Conservation (phyloP, 75 land plant genomes). For the Adiantum capillusveneris region DNA sequence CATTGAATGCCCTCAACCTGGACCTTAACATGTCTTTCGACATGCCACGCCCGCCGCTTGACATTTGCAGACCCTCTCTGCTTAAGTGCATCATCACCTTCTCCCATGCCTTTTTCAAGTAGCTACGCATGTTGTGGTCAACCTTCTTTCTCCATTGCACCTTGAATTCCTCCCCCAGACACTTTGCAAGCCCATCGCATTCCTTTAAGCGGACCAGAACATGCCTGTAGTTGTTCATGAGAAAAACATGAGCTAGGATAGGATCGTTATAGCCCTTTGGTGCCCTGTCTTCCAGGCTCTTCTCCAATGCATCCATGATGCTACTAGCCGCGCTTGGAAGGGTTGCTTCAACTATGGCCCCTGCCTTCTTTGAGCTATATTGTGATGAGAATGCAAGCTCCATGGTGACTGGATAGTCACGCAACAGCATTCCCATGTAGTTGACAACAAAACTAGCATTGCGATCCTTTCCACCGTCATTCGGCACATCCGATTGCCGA, state of each 20-base stretch:
- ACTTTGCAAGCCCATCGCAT: constrained; percentile 20
- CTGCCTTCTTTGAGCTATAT: background rate
- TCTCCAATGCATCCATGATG: constrained; percentile 14
- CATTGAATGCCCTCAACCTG: constrained; percentile 24
- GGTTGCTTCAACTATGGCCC: background rate
- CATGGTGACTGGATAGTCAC: constrained; percentile 11
- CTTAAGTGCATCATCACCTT: constrained; percentile 17
- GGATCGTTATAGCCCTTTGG: constrained; percentile 13
- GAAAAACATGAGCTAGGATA: constrained; percentile 25
- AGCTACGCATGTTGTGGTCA: constrained; percentile 23
- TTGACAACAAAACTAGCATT: constrained; percentile 25
- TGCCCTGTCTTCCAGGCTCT: constrained; percentile 13
- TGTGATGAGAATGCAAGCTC: background rate
- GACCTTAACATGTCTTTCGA: constrained; percentile 22
- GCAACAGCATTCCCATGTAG: constrained; percentile 14
- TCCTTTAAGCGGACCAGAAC: constrained; percentile 26
- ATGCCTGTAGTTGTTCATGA: constrained; percentile 36
- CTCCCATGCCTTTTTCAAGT: constrained; percentile 34
- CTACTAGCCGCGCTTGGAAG: constrained; percentile 3
- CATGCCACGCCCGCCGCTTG: constrained; percentile 20
- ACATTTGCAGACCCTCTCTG: constrained; percentile 19
- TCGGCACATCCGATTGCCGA: background rate
- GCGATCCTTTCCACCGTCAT: constrained; percentile 19
- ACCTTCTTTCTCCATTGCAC: constrained; percentile 23
- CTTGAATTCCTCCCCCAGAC: constrained; percentile 28